Evolutionary conservation across 2,329 filamentous ascomycete species (phyloP).

Genomic region (Trichoderma asperellum): DNA sequence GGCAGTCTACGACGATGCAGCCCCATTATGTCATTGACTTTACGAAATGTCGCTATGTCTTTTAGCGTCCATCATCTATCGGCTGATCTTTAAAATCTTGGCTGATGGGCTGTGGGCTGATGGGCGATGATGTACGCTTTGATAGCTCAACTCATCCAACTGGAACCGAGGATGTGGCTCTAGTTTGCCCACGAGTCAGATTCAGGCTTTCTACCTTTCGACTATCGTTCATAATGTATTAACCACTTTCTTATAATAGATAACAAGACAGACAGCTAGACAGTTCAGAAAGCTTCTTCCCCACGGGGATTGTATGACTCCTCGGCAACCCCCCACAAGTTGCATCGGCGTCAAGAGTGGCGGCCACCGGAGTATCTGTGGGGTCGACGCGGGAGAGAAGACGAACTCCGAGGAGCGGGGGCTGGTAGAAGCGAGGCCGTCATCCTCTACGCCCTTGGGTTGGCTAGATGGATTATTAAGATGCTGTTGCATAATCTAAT

Average conservation of each 20-base stretch:
- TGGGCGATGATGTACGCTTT: background rate
- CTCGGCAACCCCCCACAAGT: slow-evolving; percentile 15
- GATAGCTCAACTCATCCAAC: background rate
- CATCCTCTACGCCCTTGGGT: background rate
- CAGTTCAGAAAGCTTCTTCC: slow-evolving; percentile 13
- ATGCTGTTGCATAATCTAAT: background rate
- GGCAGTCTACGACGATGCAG: background rate
- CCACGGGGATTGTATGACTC: slow-evolving; percentile 21
- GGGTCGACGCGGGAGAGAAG: background rate
- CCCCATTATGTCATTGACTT: slow-evolving; percentile 8
- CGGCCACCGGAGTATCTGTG: slow-evolving; percentile 14
- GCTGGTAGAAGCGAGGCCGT: background rate
- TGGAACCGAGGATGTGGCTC: background rate
- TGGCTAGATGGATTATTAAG: background rate
- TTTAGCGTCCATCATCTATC: background rate
- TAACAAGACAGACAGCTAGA: background rate
- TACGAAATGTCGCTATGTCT: background rate
- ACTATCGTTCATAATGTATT: background rate
- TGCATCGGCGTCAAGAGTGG: background rate
- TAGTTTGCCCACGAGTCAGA: background rate
- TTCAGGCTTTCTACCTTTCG: background rate
- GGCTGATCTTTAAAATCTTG: background rate
- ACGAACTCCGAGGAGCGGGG: background rate
- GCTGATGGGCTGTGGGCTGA: background rate
- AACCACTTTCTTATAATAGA: background rate